These are phyloP conservation scores for Colletotrichum falcatum DNA, from an alignment of 2,329 filamentous ascomycete species.

Conservation along the genomic window DNA sequence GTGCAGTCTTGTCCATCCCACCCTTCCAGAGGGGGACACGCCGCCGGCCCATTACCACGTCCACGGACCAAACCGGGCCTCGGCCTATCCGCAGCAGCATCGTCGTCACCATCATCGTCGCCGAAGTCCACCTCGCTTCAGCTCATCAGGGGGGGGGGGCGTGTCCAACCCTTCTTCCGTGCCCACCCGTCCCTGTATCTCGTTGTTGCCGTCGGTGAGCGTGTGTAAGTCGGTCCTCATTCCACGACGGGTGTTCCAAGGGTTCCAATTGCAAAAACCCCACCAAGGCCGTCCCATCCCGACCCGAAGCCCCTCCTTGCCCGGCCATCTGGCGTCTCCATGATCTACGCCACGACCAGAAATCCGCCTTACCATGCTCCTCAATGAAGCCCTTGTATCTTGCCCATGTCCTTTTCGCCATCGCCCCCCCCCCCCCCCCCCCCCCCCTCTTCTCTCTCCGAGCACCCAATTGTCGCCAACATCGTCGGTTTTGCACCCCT, in stretches of 20 bases:
- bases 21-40: not conserved
- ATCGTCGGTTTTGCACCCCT: not conserved
- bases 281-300: constrained; percentile 10
- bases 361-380: constrained; percentile 21
- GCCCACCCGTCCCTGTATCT: constrained; percentile 4
- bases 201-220: constrained; percentile 25
- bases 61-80: constrained; percentile 15
- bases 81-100: constrained; percentile 8
- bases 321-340: constrained; percentile 7
- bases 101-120: constrained; percentile 13
- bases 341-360: constrained; percentile 24
- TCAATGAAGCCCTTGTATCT: not conserved
- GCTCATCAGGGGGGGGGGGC: constrained; percentile 11
- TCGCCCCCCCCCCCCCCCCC: constrained; percentile 2
- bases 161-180: not conserved
- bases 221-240: constrained; percentile 8
- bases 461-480: constrained; percentile 17
- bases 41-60: constrained; percentile 10
- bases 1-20: not conserved
- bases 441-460: constrained; percentile 6
- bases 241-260: not conserved
- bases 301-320: constrained; percentile 7
- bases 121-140: constrained; percentile 17
- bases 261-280: not conserved
- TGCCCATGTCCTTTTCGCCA: constrained; percentile 12